Evolutionary conservation across 352 stramenopile genomes (phyloP).

Genomic region (Globisporangium solare): DNA sequence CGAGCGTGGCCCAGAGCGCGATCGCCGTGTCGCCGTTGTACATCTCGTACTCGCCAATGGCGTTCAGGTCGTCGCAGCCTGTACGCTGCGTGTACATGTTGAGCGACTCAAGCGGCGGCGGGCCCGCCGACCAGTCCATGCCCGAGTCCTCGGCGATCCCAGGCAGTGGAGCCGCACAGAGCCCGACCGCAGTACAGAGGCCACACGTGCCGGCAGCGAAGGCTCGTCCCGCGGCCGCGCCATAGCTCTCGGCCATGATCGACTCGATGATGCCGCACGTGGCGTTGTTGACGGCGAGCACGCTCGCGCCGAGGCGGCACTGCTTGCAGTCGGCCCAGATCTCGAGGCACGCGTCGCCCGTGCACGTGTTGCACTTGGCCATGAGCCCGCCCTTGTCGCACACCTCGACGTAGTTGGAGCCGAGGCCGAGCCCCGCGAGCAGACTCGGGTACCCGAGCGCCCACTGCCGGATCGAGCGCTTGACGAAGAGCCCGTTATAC

Average conservation of each 20-base stretch:
- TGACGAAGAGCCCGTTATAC: slow-evolving; percentile 57
- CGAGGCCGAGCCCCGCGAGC: slow-evolving; percentile 40
- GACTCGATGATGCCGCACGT: slow-evolving; percentile 25
- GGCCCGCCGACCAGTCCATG: slow-evolving; percentile 23
- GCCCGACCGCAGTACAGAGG: slow-evolving; percentile 17
- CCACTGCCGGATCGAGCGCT: slow-evolving; percentile 41
- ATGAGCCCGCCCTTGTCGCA: slow-evolving; percentile 15
- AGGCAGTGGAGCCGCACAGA: slow-evolving; percentile 31
- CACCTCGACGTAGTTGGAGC: slow-evolving; percentile 27
- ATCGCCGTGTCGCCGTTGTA: slow-evolving; percentile 30
- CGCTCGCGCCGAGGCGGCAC: slow-evolving; percentile 18
- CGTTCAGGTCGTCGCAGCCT: slow-evolving; percentile 28
- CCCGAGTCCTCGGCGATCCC: slow-evolving; percentile 28
- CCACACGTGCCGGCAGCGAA: slow-evolving; percentile 26
- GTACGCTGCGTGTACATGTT: slow-evolving; percentile 30
- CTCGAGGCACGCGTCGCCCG: slow-evolving; percentile 20
- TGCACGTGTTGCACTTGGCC: slow-evolving; percentile 23
- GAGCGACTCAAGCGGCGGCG: slow-evolving; percentile 13
- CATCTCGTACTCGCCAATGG: slow-evolving; percentile 31
- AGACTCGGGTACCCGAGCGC: slow-evolving; percentile 49
- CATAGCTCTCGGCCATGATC: slow-evolving; percentile 22
- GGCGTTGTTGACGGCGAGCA: slow-evolving; percentile 25
- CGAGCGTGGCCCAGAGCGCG: slow-evolving; percentile 30
- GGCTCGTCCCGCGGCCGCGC: slow-evolving; percentile 10
- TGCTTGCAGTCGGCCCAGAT: slow-evolving; percentile 33